These are phyloP conservation scores for Phyllosticta citribraziliensis DNA, from an alignment of 2,329 filamentous ascomycete genomes.

Conservation along the genomic window DNA sequence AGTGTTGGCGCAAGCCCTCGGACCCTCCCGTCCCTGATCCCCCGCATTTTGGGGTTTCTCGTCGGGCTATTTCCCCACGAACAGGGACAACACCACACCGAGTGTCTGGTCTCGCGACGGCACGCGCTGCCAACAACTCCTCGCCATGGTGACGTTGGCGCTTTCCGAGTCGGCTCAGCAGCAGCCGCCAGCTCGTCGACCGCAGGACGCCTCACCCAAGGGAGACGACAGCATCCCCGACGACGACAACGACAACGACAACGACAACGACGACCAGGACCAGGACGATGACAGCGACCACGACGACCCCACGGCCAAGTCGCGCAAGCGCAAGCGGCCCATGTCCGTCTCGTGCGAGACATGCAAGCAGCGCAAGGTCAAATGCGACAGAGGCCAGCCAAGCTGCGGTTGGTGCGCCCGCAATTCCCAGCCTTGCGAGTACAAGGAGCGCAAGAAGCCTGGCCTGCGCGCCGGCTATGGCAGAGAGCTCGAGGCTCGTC, in stretches of 20 bases:
- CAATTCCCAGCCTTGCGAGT: slow-evolving; percentile 57
- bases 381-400: slow-evolving; percentile 60
- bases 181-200: background rate
- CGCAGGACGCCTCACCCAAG: background rate
- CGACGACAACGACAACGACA: slow-evolving; percentile 22
- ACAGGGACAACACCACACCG: background rate
- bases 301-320: slow-evolving; percentile 6
- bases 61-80: background rate
- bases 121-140: background rate
- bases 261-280: slow-evolving; percentile 23
- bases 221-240: slow-evolving; percentile 18
- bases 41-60: background rate
- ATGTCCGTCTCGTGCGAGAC: slow-evolving; percentile 55
- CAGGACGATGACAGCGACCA: background rate
- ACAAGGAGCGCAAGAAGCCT: slow-evolving; percentile 61
- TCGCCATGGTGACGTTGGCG: background rate
- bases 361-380: slow-evolving; percentile 72
- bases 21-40: background rate
- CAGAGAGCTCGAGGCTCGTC: slow-evolving; percentile 50
- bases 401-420: slow-evolving; percentile 65
- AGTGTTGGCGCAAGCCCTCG: no score
- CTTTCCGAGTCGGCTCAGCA: background rate
- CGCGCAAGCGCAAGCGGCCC: slow-evolving; percentile 41
- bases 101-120: background rate
- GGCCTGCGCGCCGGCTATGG: slow-evolving; percentile 52